These are phyloP conservation scores for Phytophthora agathidicida DNA, from an alignment of 352 stramenopile species.

Conservation along the genomic window DNA sequence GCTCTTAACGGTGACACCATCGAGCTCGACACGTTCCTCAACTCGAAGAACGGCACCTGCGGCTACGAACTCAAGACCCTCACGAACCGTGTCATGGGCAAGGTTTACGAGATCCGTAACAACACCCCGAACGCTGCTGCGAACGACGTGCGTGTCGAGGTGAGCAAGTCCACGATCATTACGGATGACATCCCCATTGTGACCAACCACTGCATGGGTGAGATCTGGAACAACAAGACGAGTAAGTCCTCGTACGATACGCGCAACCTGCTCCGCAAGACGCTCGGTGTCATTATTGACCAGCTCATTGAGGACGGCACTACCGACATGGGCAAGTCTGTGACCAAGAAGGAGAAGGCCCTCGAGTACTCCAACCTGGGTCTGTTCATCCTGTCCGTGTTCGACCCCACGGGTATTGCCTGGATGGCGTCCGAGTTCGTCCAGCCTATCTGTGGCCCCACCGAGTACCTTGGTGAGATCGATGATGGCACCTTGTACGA, in stretches of 20 bases:
- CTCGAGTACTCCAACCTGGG: slow-evolving; percentile 35
- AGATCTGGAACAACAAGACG: slow-evolving; percentile 38
- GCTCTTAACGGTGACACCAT: neutral
- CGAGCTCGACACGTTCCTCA: slow-evolving; percentile 22
- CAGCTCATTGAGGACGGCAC: slow-evolving; percentile 33
- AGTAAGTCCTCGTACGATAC: slow-evolving; percentile 14
- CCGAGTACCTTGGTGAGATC: slow-evolving; percentile 49
- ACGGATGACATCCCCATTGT: slow-evolving; percentile 24
- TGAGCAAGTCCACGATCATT: slow-evolving; percentile 33
- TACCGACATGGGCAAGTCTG: slow-evolving; percentile 32
- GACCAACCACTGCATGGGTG: slow-evolving; percentile 40
- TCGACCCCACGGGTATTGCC: slow-evolving; percentile 57
- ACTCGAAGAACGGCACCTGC: slow-evolving; percentile 33
- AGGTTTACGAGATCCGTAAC: slow-evolving; percentile 35
- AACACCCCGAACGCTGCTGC: slow-evolving; percentile 19
- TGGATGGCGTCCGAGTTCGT: slow-evolving; percentile 56
- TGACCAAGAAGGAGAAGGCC: slow-evolving; percentile 27
- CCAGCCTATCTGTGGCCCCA: slow-evolving; percentile 62
- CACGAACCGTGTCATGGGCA: slow-evolving; percentile 38
- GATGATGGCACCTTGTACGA: slow-evolving; percentile 49
- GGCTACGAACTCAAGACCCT: slow-evolving; percentile 35
- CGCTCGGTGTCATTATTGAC: slow-evolving; percentile 35
- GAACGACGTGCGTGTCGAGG: slow-evolving; percentile 25
- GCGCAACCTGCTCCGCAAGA: slow-evolving; percentile 35
- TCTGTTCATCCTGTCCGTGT: slow-evolving; percentile 46